phyloP scores from a whole-genome alignment of 345 rosid genomes.

The Mercurialis annua region DNA sequence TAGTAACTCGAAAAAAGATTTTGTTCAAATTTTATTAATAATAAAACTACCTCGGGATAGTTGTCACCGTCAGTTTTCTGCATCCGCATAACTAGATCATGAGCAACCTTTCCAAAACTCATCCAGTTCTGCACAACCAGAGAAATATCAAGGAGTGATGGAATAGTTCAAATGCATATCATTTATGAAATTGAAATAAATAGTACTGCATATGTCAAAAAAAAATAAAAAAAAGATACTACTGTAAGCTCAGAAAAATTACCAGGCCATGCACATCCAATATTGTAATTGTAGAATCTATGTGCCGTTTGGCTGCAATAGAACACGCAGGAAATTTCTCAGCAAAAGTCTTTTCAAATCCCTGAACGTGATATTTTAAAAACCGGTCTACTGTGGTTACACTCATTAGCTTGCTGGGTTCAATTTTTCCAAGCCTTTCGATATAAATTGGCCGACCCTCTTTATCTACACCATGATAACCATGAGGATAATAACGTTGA shows the following conservation, averaged over 20 bases:
- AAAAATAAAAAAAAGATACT: too few relatives aligned
- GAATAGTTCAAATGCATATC: not conserved
- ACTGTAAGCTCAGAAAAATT: slow-evolving; percentile 10
- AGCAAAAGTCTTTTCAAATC: slow-evolving; percentile 80
- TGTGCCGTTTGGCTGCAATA: slow-evolving; percentile 70
- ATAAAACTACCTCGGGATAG: slow-evolving; percentile 83
- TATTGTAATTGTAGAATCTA: slow-evolving; percentile 69
- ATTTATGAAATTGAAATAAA: slow-evolving; percentile 11
- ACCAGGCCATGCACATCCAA: slow-evolving; percentile 93
- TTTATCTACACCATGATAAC: slow-evolving; percentile 95
- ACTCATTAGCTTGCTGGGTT: slow-evolving; percentile 72
- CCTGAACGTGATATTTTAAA: slow-evolving; percentile 83
- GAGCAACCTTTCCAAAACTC: slow-evolving; percentile 89
- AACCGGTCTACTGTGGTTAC: slow-evolving; percentile 83
- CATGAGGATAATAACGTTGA: slow-evolving; percentile 81
- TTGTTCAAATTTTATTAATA: slow-evolving; percentile 1
- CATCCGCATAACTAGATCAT: slow-evolving; percentile 85
- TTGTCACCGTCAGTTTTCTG: slow-evolving; percentile 98
- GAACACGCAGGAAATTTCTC: slow-evolving; percentile 97
- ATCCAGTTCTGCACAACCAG: slow-evolving; percentile 64
- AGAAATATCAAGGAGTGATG: slow-evolving; percentile 12
- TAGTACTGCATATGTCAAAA: slow-evolving; percentile 9
- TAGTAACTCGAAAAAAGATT: not conserved
- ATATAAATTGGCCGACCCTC: slow-evolving; percentile 83
- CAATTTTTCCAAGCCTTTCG: slow-evolving; percentile 78